Evolutionary conservation across 192 early-diverging fungal genomes (phyloP), one percentile per base, ranked within the genome.

Genomic region (Coemansia sp.): DNA sequence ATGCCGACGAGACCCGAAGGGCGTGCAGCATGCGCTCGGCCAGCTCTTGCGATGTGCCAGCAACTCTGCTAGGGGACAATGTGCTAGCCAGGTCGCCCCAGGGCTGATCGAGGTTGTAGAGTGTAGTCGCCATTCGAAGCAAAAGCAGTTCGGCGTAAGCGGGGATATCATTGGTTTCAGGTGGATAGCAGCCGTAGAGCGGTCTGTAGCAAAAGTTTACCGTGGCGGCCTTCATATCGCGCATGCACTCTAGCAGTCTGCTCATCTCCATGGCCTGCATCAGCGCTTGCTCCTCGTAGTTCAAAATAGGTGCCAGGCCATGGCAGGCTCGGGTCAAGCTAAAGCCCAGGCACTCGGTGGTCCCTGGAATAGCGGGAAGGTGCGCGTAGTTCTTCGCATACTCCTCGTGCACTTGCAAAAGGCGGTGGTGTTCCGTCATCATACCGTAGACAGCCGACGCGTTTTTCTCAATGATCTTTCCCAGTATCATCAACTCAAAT

Each of bases 371-470:
- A 2, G 21, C 45, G 5, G 43, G 37, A 18, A 46, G 56, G 5
- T 53, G 51, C 26, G 28, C 51, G 51, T 53, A 28, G 62, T 66
- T 63, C 9, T 63, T 60, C 6, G 51, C 55, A 38, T 51, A 63
- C 13, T 35, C 55, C 9, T 69, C 59, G 42, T 65, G 48, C 36
- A 80, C 64, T 28, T 80, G 77, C 18, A 80, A 58, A 42, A 71
- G 59, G 18, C 46, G 65, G 38, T 80, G 77, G 2, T 65, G 71
- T 39, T 80, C 77, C 39, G 65, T 71, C 77, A 80, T 80, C 71
- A 80, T 80, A 10, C 77, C 77, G 34, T 80, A 80, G 31, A 80
- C 77, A 2, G 77, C 65, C 48, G 77, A 75, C 18, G 77, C 73
- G 46, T 80, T 73, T 39, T 65, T 62, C 18, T 62, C 64, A 24